phyloP scores from a whole-genome alignment of 805 yeast genomes.

The Teunomyces gatunensis region DNA sequence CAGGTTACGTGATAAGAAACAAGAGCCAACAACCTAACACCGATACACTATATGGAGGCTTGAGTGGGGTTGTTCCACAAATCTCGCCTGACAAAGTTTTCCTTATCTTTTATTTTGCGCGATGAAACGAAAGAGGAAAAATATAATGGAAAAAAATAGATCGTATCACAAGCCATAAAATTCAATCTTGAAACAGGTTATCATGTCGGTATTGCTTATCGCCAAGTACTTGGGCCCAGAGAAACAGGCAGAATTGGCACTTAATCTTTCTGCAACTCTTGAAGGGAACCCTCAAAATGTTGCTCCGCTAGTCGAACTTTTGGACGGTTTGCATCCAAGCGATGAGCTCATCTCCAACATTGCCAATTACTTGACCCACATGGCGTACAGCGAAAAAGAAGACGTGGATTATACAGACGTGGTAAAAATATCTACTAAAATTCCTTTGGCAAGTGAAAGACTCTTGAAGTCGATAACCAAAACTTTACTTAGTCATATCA shows the following conservation, averaged over 20 bases:
- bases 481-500: conserved; percentile 7
- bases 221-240: conserved; percentile 22
- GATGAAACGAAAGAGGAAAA: neutral
- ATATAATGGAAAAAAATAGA: neutral
- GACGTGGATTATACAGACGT: conserved; percentile 10
- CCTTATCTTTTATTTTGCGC: too few relatives aligned
- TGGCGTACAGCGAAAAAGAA: neutral
- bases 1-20: too few relatives aligned
- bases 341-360: conserved; percentile 7
- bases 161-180: neutral
- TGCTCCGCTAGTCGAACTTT: conserved; percentile 23
- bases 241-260: conserved; percentile 20
- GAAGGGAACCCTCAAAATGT: conserved; percentile 14
- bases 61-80: too few relatives aligned
- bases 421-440: conserved; percentile 12
- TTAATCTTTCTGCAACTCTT: conserved; percentile 16
- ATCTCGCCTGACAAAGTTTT: too few relatives aligned
- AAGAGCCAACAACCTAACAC: too few relatives aligned
- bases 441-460: conserved; percentile 15
- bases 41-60: too few relatives aligned
- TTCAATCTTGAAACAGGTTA: neutral
- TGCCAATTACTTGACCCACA: conserved; percentile 3
- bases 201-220: conserved; percentile 16
- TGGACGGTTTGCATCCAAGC: conserved; percentile 13
- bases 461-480: conserved; percentile 5